Conservation (phyloP, 352 stramenopile species). For the Elongisporangium senticosum region DNA sequence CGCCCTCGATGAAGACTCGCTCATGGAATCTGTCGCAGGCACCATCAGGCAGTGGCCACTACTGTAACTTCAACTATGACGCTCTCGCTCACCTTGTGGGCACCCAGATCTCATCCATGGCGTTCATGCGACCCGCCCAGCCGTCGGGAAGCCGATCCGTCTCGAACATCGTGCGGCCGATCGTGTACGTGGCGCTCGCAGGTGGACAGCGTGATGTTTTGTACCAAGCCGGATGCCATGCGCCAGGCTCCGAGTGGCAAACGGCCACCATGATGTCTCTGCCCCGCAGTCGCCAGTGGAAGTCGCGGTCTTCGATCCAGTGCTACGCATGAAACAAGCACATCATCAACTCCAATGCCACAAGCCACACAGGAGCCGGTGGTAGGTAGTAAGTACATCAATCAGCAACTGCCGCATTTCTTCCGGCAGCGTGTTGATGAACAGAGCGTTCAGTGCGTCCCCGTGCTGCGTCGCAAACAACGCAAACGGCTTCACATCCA, state of each 20-base stretch:
- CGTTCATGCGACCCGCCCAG: conserved; percentile 84
- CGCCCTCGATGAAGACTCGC: conserved; percentile 60
- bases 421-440: conserved; percentile 53
- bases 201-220: conserved; percentile 66
- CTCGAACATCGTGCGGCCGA: conserved; percentile 95
- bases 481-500: conserved; percentile 26
- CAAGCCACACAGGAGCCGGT: not conserved
- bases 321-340: conserved; percentile 20
- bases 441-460: conserved; percentile 58
- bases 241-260: conserved; percentile 91
- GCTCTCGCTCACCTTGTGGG: conserved; percentile 46
- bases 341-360: not conserved
- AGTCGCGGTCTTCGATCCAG: conserved; percentile 72
- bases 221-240: conserved; percentile 83
- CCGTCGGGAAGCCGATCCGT: conserved; percentile 89
- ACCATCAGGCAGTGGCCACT: not conserved
- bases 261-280: conserved; percentile 58
- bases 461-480: conserved; percentile 63
- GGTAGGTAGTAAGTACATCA: conserved; percentile 16
- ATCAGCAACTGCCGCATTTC: conserved; percentile 40
- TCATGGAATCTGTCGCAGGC: conserved; percentile 51
- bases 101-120: conserved; percentile 93
- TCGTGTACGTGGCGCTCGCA: conserved; percentile 32
- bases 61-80: not conserved
- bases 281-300: conserved; percentile 44